A percentile compares a stretch with the other conserved stretches of the same genome.
phyloP scores from a whole-genome alignment of 1,284 basidiomycete species.

The Inonotus obliquus region DNA sequence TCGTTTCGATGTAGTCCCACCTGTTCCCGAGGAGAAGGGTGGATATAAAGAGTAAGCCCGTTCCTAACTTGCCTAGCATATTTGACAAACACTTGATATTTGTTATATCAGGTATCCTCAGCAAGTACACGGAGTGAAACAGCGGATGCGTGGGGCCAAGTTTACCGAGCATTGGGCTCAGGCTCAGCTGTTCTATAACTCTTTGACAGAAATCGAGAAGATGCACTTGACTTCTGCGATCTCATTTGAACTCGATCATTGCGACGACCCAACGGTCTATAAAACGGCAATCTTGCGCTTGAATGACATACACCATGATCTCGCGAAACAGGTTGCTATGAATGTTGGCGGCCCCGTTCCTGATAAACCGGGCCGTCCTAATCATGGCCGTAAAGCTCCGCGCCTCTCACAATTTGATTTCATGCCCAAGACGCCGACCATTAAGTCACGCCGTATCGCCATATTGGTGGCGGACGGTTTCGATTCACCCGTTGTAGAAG shows the following conservation, averaged over 20 bases:
- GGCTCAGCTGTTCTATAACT: conserved; percentile 79
- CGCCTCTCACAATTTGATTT: conserved; percentile 60
- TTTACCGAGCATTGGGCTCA: conserved; percentile 71
- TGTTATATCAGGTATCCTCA: conserved; percentile 36
- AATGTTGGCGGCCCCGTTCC: conserved; percentile 60
- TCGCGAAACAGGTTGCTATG: conserved; percentile 60
- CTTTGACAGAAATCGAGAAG: conserved; percentile 61
- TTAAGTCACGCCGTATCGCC: conserved; percentile 65
- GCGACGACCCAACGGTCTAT: conserved; percentile 69
- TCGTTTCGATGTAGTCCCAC: conserved; percentile 50
- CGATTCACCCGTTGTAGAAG: conserved; percentile 51
- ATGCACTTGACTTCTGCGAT: conserved; percentile 61
- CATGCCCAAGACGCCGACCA: conserved; percentile 56
- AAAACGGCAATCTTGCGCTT: conserved; percentile 60
- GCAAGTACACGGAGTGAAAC: conserved; percentile 58
- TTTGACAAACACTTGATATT: neutral
- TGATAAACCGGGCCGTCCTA: conserved; percentile 39
- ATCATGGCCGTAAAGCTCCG: conserved; percentile 52
- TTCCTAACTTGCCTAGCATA: neutral
- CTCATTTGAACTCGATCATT: conserved; percentile 77
- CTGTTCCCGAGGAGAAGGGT: conserved; percentile 45
- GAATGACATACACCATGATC: conserved; percentile 63
- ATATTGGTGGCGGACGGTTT: conserved; percentile 75
- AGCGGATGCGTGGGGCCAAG: conserved; percentile 64
- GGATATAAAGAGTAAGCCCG: conserved; percentile 59